These are phyloP conservation scores for Lathyrus aphaca DNA, from an alignment of 306 rosid genomes.

Conservation along the genomic window DNA sequence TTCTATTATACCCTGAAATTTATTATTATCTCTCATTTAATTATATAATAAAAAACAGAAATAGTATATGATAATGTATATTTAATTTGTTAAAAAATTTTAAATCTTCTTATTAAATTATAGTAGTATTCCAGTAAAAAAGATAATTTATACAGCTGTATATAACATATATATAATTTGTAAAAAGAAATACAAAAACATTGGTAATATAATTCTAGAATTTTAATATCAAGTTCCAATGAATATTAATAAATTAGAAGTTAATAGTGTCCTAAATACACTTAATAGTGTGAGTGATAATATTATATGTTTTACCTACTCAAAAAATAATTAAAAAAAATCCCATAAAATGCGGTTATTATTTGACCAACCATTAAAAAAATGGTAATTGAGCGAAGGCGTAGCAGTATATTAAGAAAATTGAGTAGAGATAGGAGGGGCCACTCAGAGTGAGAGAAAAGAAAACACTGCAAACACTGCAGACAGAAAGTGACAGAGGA, in stretches of 20 bases:
- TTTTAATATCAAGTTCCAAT: background rate
- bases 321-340: background rate
- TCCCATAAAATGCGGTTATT: slow-evolving; percentile 31
- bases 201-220: background rate
- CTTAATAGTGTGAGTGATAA: background rate
- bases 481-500: background rate
- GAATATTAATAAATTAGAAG: background rate
- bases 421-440: slow-evolving; percentile 36
- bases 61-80: too few relatives aligned
- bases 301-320: slow-evolving; percentile 42
- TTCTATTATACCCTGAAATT: too few relatives aligned
- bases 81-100: too few relatives aligned
- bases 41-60: too few relatives aligned
- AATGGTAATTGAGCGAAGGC: slow-evolving; percentile 30
- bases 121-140: too few relatives aligned
- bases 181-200: too few relatives aligned
- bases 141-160: too few relatives aligned
- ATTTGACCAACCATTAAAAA: slow-evolving; percentile 48
- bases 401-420: slow-evolving; percentile 19
- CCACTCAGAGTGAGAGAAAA: slow-evolving; percentile 39
- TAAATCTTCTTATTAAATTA: too few relatives aligned
- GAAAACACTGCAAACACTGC: slow-evolving; percentile 18
- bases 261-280: background rate
- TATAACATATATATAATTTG: too few relatives aligned
- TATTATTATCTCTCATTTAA: too few relatives aligned